phyloP scores from a whole-genome alignment of 192 early-diverging fungal species.

The Coemansia sp. region DNA sequence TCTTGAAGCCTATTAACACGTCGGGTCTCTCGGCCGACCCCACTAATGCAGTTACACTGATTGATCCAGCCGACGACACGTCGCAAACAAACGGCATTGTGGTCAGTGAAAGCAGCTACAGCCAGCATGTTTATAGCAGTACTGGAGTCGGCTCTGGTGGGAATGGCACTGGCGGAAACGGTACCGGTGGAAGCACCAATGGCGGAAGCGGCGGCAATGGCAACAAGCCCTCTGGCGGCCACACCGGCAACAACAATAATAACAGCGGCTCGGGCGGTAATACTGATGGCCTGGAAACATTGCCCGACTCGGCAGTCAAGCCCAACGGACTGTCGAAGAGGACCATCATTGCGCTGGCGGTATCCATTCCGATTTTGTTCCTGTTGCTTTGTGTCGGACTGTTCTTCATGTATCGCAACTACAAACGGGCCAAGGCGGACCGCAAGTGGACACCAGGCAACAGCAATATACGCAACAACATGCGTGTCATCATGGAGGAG shows the following conservation, averaged over 20 bases:
- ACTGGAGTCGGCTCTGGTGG: neutral
- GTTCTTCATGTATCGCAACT: constrained; percentile 24
- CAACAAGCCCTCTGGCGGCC: neutral
- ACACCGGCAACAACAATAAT: neutral
- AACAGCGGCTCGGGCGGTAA: neutral
- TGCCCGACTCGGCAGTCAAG: neutral
- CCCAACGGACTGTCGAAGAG: constrained; percentile 11
- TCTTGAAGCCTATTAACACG: neutral
- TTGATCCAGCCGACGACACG: neutral
- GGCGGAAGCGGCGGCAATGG: constrained; percentile 3
- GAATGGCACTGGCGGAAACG: neutral
- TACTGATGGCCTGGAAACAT: neutral
- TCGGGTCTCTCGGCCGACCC: neutral
- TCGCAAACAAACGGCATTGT: neutral
- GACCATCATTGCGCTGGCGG: constrained; percentile 17
- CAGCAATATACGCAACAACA: constrained; percentile 6
- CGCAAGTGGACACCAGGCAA: constrained; percentile 1
- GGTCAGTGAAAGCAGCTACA: neutral
- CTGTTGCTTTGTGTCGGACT: constrained; percentile 20
- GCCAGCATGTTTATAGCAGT: neutral
- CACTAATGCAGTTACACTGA: neutral
- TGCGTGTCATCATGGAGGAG: constrained; percentile 7
- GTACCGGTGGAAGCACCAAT: neutral
- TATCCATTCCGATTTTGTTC: constrained; percentile 12
- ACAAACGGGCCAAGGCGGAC: constrained; percentile 18